phyloP scores from a whole-genome alignment of 192 early-diverging fungal genomes.

The Chytriomyces confervae region DNA sequence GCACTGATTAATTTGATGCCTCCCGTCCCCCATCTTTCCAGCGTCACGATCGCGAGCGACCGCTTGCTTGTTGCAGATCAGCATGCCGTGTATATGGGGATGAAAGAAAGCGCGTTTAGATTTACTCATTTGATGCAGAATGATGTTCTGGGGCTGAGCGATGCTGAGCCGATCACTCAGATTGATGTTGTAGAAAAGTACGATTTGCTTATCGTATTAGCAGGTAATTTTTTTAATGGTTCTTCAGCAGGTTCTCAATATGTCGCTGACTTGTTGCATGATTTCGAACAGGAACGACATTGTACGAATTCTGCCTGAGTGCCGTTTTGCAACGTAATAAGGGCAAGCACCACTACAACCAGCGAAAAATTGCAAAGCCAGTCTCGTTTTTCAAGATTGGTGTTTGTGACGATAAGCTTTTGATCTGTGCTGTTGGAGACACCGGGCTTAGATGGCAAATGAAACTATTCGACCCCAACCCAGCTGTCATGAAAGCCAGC shows the following conservation, averaged over 20 bases:
- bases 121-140: constrained; percentile 31
- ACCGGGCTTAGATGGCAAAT: constrained; percentile 76
- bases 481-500: constrained; percentile 51
- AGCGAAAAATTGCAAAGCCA: constrained; percentile 61
- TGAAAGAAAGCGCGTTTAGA: constrained; percentile 48
- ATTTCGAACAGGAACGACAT: constrained; percentile 30
- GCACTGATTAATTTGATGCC: not conserved
- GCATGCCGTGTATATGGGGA: constrained; percentile 76
- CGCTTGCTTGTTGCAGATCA: constrained; percentile 82
- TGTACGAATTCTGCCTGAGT: constrained; percentile 36
- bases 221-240: constrained; percentile 39
- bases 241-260: not conserved
- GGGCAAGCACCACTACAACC: not conserved
- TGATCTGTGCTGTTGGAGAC: constrained; percentile 75
- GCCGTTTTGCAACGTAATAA: constrained; percentile 16
- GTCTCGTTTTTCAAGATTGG: constrained; percentile 80
- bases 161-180: constrained; percentile 76
- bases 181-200: constrained; percentile 83
- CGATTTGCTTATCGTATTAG: constrained; percentile 79
- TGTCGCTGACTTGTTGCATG: not conserved
- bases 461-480: constrained; percentile 70
- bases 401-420: constrained; percentile 57
- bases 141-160: constrained; percentile 32
- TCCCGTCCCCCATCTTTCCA: constrained; percentile 29
- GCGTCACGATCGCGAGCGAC: constrained; percentile 60